Percentiles rank a stretch among this genome's conserved stretches.
Conservation (phyloP, 2,329 filamentous ascomycete genomes). For the Cadophora malorum region DNA sequence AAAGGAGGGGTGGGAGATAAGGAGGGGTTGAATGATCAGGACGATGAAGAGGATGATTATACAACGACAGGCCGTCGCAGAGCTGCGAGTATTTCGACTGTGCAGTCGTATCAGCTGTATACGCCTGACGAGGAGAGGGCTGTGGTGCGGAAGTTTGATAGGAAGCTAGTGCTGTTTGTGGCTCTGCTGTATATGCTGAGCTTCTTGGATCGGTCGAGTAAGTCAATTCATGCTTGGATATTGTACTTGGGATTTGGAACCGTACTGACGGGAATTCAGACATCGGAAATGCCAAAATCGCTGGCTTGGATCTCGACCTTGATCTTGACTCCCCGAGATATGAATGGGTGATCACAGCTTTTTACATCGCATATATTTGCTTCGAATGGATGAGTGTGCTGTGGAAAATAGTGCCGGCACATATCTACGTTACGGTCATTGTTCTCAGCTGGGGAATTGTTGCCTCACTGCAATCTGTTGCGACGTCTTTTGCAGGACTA, state of each 20-base stretch:
- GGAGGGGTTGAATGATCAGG: slow-evolving; percentile 24
- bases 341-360: slow-evolving; percentile 65
- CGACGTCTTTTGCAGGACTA: slow-evolving; percentile 66
- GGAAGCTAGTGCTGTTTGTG: slow-evolving; percentile 78
- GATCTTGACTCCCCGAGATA: slow-evolving; percentile 59
- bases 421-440: slow-evolving; percentile 63
- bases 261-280: slow-evolving; percentile 48
- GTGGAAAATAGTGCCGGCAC: slow-evolving; percentile 65
- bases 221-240: slow-evolving; percentile 33
- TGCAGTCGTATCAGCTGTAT: slow-evolving; percentile 58
- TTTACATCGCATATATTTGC: slow-evolving; percentile 67
- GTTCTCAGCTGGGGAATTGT: slow-evolving; percentile 82
- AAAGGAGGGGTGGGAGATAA: slow-evolving; percentile 24
- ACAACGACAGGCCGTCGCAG: slow-evolving; percentile 31
- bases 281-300: slow-evolving; percentile 68
- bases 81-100: slow-evolving; percentile 39
- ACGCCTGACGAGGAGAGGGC: slow-evolving; percentile 73
- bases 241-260: background rate
- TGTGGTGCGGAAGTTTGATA: slow-evolving; percentile 78
- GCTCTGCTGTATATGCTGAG: slow-evolving; percentile 83
- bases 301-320: slow-evolving; percentile 68
- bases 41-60: slow-evolving; percentile 29
- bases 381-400: slow-evolving; percentile 72
- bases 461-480: slow-evolving; percentile 74
- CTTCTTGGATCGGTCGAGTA: slow-evolving; percentile 87